Evolutionary conservation across 164 flowering plant species (phyloP), one percentile per base, ranked within the genome.

Genomic region (Magnolia changhungtana): DNA sequence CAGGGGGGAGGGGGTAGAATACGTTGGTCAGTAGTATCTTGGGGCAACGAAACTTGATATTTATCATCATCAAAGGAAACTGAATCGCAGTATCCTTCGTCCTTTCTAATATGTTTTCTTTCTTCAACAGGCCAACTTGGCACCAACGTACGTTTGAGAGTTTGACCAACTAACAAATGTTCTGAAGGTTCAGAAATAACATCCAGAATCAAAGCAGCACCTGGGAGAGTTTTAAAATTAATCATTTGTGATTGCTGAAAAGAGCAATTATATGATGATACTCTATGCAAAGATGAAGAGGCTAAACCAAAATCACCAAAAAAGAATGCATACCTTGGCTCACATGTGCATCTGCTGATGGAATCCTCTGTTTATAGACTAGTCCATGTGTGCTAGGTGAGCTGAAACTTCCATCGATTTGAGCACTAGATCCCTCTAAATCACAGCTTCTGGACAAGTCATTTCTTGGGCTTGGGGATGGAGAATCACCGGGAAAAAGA

Each of bases 161-260:
- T 92, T 78, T 92, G 93, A 74, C 97, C 97, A 81, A 91, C 82
- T 37, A 76, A 81, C 77, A 85, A 45, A 82, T 91, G 91, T 77
- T 91, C 94, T 51, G 86, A 72, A 64, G 81, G 73, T 79, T 90
- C 90, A 74, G 91, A 69, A 76, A 86, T 81, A 72, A 87, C 82
- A 82, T 92, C 91, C 64, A 90, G 75, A 81, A 87, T 80, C 73
- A 90, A 76, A 80, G 87, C 88, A 72, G 81, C 89, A 80, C 91
- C 93, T 89, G 84, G 67, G 75, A 79, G 21, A 81, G 81, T 71
- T 51, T 23, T 71, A 72, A 58, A 72, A 65, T 51, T 24, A 58
- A 11, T 75, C 50, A 37, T 11, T 51, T 31, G 72, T 19, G 37
- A 75, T 65, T 72, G 20, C 63, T 0, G 10, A 63, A 71, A 59